A percentile compares a stretch with the other conserved stretches of the same genome.
Evolutionary conservation across 257 asterid genomes (phyloP).

Genomic region (Fraxinus cuspidata): DNA sequence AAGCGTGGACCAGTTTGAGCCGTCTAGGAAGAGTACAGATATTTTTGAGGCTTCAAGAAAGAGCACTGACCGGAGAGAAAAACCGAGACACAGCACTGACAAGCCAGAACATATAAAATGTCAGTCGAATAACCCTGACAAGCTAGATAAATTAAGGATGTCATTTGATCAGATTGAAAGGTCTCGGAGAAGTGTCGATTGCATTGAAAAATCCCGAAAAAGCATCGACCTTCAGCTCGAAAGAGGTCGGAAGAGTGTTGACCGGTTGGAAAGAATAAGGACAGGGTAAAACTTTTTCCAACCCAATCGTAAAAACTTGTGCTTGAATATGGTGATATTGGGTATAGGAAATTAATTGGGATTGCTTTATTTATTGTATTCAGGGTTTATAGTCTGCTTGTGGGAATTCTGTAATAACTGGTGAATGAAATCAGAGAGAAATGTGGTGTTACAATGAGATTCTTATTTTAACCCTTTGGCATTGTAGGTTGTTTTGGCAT

Average conservation of each 20-base stretch:
- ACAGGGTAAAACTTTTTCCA: conserved; percentile 38
- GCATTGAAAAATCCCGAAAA: conserved; percentile 75
- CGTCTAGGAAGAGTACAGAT: conserved; percentile 72
- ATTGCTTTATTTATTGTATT: conserved; percentile 20
- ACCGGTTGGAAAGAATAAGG: conserved; percentile 68
- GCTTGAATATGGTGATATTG: conserved; percentile 40
- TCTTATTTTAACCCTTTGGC: background rate
- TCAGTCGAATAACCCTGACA: conserved; percentile 54
- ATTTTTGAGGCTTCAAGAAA: conserved; percentile 69
- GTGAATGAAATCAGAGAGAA: conserved; percentile 22
- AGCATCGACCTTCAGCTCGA: conserved; percentile 70
- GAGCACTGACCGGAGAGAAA: conserved; percentile 86
- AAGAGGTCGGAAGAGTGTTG: conserved; percentile 79
- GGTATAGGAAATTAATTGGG: conserved; percentile 39
- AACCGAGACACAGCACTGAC: conserved; percentile 76
- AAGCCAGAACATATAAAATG: conserved; percentile 63
- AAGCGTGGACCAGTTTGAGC: conserved; percentile 70
- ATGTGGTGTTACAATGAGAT: conserved; percentile 4
- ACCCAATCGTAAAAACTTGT: conserved; percentile 35
- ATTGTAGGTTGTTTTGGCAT: conserved; percentile 2
- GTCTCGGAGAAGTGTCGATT: conserved; percentile 84
- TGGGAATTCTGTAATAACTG: conserved; percentile 26
- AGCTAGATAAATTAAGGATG: conserved; percentile 55
- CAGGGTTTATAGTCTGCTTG: conserved; percentile 15
- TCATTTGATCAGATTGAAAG: conserved; percentile 74